Percentiles rank a stretch among this genome's conserved stretches.
Evolutionary conservation across 176 grass and related monocot genomes (phyloP).

Genomic region (Triticum timopheevii): DNA sequence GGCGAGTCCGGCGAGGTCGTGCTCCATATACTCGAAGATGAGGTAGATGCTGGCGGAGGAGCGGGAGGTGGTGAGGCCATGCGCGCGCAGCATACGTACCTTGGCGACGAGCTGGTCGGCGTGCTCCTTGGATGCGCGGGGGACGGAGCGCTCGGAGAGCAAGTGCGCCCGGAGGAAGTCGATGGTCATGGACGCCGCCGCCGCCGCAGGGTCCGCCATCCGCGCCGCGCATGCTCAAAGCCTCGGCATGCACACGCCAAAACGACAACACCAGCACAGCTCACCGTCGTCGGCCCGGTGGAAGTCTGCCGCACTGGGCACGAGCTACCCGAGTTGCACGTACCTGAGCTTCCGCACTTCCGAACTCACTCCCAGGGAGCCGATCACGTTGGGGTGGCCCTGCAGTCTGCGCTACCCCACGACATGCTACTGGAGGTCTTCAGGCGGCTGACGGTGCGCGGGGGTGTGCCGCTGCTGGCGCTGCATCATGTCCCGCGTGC

Average conservation of each 20-base stretch:
- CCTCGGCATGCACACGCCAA: background rate
- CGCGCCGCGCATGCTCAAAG: background rate
- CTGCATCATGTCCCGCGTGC: no score
- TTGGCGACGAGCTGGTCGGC: conserved; percentile 76
- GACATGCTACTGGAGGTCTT: no score
- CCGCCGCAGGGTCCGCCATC: conserved; percentile 60
- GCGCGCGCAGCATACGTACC: conserved; percentile 13
- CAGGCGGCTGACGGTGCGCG: no score
- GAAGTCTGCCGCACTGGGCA: no score
- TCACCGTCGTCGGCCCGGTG: no score
- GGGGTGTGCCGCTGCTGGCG: no score
- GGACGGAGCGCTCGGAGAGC: conserved; percentile 90
- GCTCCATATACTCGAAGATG: no score
- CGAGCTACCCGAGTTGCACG: background rate
- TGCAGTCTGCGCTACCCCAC: no score
- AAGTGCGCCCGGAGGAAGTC: conserved; percentile 94
- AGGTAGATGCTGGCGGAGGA: no score
- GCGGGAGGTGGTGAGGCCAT: background rate
- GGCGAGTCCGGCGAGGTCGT: no score
- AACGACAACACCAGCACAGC: no score
- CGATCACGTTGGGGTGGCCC: no score
- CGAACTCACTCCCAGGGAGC: background rate
- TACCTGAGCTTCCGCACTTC: background rate
- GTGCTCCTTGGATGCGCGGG: conserved; percentile 78
- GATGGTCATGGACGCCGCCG: conserved; percentile 65